Evolutionary conservation across 495 filamentous ascomycete species (phyloP).

Genomic region (Apodospora peruviana): DNA sequence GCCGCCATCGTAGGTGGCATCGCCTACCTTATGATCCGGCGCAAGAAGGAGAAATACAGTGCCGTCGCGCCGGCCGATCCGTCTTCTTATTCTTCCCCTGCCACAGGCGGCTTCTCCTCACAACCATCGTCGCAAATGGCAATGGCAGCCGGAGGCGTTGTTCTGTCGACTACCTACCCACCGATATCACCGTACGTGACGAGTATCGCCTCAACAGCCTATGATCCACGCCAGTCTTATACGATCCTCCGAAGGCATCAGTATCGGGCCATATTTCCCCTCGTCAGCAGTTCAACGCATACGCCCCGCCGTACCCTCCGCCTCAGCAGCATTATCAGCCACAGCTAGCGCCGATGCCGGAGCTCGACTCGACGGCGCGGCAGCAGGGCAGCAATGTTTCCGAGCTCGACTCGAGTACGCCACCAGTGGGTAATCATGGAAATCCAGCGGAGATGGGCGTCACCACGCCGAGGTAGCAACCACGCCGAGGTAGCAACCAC

Average conservation of each 20-base stretch:
- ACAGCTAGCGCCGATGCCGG: neutral
- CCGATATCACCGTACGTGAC: constrained; percentile 5
- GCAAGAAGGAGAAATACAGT: constrained; percentile 17
- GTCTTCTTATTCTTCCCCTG: neutral
- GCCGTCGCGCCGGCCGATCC: constrained; percentile 12
- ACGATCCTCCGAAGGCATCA: constrained; percentile 11
- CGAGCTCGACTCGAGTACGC: constrained; percentile 8
- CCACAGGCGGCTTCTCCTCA: neutral
- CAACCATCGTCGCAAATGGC: constrained; percentile 10
- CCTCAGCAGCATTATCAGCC: neutral
- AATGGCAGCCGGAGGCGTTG: neutral
- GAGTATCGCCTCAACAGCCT: neutral
- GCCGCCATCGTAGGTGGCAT: constrained; percentile 12
- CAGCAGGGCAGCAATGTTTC: constrained; percentile 4
- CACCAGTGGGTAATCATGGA: neutral
- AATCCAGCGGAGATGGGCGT: constrained; percentile 15
- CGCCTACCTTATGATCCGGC: constrained; percentile 16
- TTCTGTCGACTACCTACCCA: neutral
- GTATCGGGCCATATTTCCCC: neutral
- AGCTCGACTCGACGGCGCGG: neutral
- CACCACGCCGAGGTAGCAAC: neutral
- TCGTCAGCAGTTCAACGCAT: neutral
- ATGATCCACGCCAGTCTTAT: constrained; percentile 11
- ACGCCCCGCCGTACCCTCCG: neutral
- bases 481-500: neutral